phyloP scores from a whole-genome alignment of 2,329 filamentous ascomycete species.

The Colletotrichum sp. region DNA sequence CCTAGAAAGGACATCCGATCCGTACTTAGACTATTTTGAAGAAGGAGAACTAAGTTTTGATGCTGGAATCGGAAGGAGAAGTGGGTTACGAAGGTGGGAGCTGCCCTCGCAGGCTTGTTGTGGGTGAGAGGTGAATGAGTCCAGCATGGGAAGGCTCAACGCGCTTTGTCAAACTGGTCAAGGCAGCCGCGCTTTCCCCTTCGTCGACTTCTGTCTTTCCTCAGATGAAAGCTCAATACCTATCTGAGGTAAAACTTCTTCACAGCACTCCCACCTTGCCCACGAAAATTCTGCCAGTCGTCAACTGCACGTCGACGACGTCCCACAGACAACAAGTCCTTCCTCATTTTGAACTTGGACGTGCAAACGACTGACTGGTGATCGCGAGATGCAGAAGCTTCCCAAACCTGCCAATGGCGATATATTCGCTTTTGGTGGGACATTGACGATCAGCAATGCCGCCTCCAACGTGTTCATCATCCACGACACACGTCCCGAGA shows the following conservation, averaged over 20 bases:
- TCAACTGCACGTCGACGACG: background rate
- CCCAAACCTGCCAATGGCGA: background rate
- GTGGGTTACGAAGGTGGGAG: background rate
- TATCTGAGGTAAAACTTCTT: background rate
- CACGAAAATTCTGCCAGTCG: background rate
- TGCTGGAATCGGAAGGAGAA: too few relatives aligned
- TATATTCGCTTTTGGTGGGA: background rate
- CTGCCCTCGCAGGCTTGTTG: too few relatives aligned
- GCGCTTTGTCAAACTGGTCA: background rate
- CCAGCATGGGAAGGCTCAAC: background rate
- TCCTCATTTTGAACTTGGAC: background rate
- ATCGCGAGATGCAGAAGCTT: background rate
- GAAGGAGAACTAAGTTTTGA: too few relatives aligned
- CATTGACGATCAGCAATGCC: background rate
- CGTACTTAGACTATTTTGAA: too few relatives aligned
- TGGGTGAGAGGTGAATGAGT: background rate
- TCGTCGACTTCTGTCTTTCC: background rate
- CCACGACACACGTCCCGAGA: background rate
- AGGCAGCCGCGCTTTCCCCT: background rate
- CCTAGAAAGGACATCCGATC: too few relatives aligned
- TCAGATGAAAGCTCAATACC: background rate
- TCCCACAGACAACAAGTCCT: background rate
- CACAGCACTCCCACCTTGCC: background rate
- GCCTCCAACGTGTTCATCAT: conserved; percentile 5
- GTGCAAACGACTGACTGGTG: background rate